Conservation (phyloP, 2,329 filamentous ascomycete genomes). For the Pseudogymnoascus sp. region DNA sequence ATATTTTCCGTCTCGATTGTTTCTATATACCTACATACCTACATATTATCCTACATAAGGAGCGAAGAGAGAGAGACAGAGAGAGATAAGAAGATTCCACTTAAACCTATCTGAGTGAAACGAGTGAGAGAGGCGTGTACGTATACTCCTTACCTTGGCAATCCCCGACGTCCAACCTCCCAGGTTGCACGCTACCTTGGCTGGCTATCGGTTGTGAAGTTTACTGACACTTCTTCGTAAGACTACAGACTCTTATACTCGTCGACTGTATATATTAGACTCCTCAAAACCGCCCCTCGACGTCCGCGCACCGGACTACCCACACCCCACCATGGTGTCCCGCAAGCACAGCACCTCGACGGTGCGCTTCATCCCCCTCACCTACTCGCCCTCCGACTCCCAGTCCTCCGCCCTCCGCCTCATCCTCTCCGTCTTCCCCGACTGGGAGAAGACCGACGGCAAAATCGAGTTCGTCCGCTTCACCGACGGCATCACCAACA, state of each 20-base stretch:
- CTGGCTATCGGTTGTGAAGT: not conserved
- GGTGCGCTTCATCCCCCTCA: constrained; percentile 61
- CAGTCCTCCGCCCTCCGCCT: constrained; percentile 72
- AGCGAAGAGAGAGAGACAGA: not conserved
- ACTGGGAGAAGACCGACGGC: constrained; percentile 69
- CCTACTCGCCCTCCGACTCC: constrained; percentile 70
- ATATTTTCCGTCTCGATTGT: not conserved
- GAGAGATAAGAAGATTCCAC: not conserved
- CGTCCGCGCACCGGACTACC: not conserved
- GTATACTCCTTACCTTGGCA: not conserved
- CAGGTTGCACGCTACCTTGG: not conserved
- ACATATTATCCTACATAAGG: not conserved
- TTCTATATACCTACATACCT: not conserved
- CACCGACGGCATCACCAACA: constrained; percentile 98
- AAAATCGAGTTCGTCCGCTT: constrained; percentile 81
- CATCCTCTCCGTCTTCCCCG: constrained; percentile 69
- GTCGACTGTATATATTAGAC: not conserved
- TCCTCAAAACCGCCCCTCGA: not conserved
- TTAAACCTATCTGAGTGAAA: not conserved
- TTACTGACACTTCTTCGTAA: constrained; percentile 3
- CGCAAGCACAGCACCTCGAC: constrained; percentile 21
- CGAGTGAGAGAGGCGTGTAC: constrained; percentile 1
- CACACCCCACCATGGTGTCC: constrained; percentile 4
- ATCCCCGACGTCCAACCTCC: not conserved
- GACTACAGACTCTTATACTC: not conserved